Evolutionary conservation across 2,329 filamentous ascomycete species (phyloP).

Genomic region (Pseudogymnoascus sp.): DNA sequence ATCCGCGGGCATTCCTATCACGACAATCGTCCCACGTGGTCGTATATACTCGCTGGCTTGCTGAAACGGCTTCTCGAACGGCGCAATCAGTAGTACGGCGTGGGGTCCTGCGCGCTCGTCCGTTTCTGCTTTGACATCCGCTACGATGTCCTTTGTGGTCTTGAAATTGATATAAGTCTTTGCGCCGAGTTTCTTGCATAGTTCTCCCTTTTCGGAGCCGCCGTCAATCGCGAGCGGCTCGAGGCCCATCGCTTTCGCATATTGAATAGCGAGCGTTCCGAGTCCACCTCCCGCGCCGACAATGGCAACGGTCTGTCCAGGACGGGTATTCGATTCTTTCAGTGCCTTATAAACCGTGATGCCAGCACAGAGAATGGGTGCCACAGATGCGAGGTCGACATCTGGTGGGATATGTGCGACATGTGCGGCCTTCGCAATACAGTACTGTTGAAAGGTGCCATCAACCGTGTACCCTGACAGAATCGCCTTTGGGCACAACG

Average conservation of each 20-base stretch:
- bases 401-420: conserved; percentile 76
- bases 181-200: conserved; percentile 66
- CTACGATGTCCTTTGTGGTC: conserved; percentile 68
- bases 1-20: conserved; percentile 78
- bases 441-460: conserved; percentile 89
- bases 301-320: conserved; percentile 75
- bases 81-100: conserved; percentile 80
- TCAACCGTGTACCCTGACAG: conserved; percentile 91
- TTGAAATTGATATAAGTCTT: conserved; percentile 73
- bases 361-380: conserved; percentile 77
- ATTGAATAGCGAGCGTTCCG: conserved; percentile 74
- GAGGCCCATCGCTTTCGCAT: conserved; percentile 85
- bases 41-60: conserved; percentile 81
- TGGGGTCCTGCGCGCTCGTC: conserved; percentile 77
- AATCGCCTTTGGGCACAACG: conserved; percentile 67
- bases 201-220: conserved; percentile 70
- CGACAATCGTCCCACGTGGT: conserved; percentile 73
- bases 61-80: conserved; percentile 88
- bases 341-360: conserved; percentile 89
- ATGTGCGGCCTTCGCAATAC: conserved; percentile 78
- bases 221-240: conserved; percentile 74
- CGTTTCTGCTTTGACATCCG: conserved; percentile 76
- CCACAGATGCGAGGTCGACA: conserved; percentile 66
- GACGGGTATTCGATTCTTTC: conserved; percentile 69
- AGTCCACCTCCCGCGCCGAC: conserved; percentile 83